These are phyloP conservation scores for Phytophthora vignae DNA, from an alignment of 352 stramenopile genomes.

Conservation along the genomic window DNA sequence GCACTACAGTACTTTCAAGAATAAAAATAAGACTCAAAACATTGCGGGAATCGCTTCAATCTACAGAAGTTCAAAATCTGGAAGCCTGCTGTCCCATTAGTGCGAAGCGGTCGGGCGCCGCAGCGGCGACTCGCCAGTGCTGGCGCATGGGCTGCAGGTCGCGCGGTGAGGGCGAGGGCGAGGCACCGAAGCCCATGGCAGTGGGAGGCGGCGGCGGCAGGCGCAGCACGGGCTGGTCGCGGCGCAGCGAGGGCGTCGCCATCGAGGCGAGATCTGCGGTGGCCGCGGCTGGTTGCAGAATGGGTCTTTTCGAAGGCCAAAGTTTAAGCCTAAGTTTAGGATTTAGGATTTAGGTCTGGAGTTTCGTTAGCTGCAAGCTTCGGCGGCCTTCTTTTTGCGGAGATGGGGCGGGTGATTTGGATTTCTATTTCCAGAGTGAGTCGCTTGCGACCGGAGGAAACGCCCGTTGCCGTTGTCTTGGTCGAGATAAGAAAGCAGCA, in stretches of 20 bases:
- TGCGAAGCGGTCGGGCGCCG: too few species aligned
- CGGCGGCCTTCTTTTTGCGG: constrained; percentile 15
- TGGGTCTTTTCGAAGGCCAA: constrained; percentile 21
- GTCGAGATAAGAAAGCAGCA: too few species aligned
- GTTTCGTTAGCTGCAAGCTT: constrained; percentile 18
- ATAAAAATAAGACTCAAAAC: too few species aligned
- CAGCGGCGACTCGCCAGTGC: neutral
- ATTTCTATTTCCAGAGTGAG: constrained; percentile 10
- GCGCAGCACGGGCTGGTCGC: constrained; percentile 2
- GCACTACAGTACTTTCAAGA: too few species aligned
- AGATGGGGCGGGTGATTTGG: constrained; percentile 1
- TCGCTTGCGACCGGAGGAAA: constrained; percentile 1
- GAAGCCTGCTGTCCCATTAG: neutral
- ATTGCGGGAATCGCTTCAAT: too few species aligned
- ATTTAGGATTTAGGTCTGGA: neutral
- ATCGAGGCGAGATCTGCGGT: constrained; percentile 1
- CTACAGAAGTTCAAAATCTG: constrained; percentile 10
- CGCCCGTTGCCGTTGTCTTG: neutral
- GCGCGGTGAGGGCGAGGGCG: too few species aligned
- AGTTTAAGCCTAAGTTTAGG: neutral
- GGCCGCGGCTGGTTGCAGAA: constrained; percentile 10
- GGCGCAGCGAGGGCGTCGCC: constrained; percentile 12
- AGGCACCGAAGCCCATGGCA: neutral
- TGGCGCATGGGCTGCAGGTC: too few species aligned
- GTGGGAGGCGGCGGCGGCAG: neutral